Conservation (phyloP, 208 protist species). For the Trypanosomatidae sp. region DNA sequence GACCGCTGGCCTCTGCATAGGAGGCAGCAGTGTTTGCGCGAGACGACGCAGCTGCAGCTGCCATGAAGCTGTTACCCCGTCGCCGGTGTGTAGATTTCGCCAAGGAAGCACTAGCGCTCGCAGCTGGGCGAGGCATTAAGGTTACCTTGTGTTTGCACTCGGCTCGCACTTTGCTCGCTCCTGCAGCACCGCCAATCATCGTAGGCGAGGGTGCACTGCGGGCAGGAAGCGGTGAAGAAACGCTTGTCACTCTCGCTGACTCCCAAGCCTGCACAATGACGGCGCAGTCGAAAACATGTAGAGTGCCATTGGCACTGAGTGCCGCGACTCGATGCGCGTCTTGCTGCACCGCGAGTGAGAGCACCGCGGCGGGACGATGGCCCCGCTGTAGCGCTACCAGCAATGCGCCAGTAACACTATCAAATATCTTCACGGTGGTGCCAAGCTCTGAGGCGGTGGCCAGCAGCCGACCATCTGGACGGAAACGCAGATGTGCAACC, state of each 20-base stretch:
- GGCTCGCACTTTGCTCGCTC: conserved; percentile 13
- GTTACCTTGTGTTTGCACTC: conserved; percentile 21
- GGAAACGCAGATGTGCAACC: conserved; percentile 32
- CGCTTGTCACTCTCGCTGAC: neutral
- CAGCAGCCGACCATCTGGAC: conserved; percentile 38
- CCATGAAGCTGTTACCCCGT: neutral
- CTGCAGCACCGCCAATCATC: neutral
- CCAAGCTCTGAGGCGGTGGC: conserved; percentile 62
- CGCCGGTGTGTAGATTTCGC: neutral
- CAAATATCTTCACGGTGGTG: conserved; percentile 70
- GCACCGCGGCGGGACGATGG: conserved; percentile 36
- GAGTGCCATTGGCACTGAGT: conserved; percentile 53
- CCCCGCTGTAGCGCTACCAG: conserved; percentile 51
- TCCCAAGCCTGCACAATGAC: conserved; percentile 27
- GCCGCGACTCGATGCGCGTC: conserved; percentile 38
- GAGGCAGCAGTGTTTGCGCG: neutral
- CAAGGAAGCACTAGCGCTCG: neutral
- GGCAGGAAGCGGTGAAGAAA: neutral
- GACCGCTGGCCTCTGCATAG: neutral
- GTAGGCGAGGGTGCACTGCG: neutral
- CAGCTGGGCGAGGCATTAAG: neutral
- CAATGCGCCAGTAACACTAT: conserved; percentile 31
- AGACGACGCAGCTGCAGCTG: conserved; percentile 3
- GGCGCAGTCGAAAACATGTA: conserved; percentile 59
- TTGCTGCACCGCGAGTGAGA: conserved; percentile 46